Percentiles rank a stretch among this genome's conserved stretches.
These are phyloP conservation scores for Verticillium tricorpus DNA, from an alignment of 2,329 filamentous ascomycete species.

Conservation along the genomic window DNA sequence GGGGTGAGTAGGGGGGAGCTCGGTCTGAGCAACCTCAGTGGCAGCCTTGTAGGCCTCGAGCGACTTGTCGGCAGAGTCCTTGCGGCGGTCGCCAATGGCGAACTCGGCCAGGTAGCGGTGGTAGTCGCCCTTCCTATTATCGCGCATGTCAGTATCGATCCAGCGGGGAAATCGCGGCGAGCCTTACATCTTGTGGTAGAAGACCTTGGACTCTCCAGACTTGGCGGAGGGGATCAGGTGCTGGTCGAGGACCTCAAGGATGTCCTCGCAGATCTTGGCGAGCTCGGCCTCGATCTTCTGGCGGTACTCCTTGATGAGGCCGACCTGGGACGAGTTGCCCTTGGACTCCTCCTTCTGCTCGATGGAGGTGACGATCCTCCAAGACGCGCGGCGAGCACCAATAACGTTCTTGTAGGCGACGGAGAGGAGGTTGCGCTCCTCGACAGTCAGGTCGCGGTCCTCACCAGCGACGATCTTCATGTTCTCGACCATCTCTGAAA, in stretches of 20 bases:
- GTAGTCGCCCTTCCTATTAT: conserved; percentile 93
- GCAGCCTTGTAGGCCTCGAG: conserved; percentile 95
- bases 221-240: conserved; percentile 92
- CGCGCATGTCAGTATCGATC: conserved; percentile 12
- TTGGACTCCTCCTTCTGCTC: conserved; percentile 99
- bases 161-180: neutral
- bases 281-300: conserved; percentile 97
- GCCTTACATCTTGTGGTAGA: conserved; percentile 98
- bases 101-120: conserved; percentile 99
- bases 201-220: conserved; percentile 97
- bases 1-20: conserved; percentile 86
- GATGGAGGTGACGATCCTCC: conserved; percentile 97
- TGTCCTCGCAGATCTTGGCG: conserved; percentile 96
- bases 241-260: conserved; percentile 89
- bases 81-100: conserved; percentile 89
- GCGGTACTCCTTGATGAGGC: conserved; percentile 95
- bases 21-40: conserved; percentile 84
- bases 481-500: conserved; percentile 96
- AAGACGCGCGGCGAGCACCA: conserved; percentile 91
- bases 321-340: conserved; percentile 88
- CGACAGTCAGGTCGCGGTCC: conserved; percentile 77
- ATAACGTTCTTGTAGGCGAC: conserved; percentile 99
- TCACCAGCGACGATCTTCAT: conserved; percentile 98
- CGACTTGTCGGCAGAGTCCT: conserved; percentile 88
- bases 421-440: conserved; percentile 95